Conservation (phyloP, 1,284 basidiomycete genomes). For the Ustilago vetiveriae region DNA sequence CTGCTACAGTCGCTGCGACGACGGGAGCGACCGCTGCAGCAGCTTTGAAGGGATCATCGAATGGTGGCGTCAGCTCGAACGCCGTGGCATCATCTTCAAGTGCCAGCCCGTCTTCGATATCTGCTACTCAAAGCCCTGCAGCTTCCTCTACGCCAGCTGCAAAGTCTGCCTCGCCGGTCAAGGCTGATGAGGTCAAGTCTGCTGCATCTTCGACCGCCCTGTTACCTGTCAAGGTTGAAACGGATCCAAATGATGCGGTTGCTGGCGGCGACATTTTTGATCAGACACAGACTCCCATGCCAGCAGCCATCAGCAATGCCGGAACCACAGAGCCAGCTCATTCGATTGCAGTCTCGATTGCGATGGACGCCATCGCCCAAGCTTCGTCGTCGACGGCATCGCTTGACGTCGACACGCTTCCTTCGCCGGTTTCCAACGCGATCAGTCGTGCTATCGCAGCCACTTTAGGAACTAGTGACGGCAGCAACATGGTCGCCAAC, state of each 20-base stretch:
- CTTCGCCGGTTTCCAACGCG: slow-evolving; percentile 32
- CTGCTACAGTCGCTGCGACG: slow-evolving; percentile 9
- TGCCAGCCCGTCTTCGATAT: slow-evolving; percentile 2
- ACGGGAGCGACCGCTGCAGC: neutral
- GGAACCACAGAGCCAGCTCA: slow-evolving; percentile 10
- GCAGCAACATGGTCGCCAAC: neutral
- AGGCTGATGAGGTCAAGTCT: neutral
- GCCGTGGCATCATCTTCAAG: too few species aligned
- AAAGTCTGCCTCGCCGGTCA: neutral
- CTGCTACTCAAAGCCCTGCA: slow-evolving; percentile 13
- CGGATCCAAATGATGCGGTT: neutral
- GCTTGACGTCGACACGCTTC: slow-evolving; percentile 13
- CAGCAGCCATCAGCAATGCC: too few species aligned
- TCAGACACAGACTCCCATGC: too few species aligned
- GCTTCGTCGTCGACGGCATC: slow-evolving; percentile 9
- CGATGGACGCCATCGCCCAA: slow-evolving; percentile 26
- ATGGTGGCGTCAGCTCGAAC: too few species aligned
- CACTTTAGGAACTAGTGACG: slow-evolving; percentile 23
- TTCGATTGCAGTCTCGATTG: slow-evolving; percentile 29
- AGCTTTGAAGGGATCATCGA: neutral
- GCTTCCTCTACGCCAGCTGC: neutral
- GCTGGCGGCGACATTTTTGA: too few species aligned
- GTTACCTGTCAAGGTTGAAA: slow-evolving; percentile 12
- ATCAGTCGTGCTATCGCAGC: slow-evolving; percentile 38
- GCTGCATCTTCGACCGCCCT: neutral